Conservation (phyloP, 2,329 filamentous ascomycete genomes). For the Pseudocercospora vitis region DNA sequence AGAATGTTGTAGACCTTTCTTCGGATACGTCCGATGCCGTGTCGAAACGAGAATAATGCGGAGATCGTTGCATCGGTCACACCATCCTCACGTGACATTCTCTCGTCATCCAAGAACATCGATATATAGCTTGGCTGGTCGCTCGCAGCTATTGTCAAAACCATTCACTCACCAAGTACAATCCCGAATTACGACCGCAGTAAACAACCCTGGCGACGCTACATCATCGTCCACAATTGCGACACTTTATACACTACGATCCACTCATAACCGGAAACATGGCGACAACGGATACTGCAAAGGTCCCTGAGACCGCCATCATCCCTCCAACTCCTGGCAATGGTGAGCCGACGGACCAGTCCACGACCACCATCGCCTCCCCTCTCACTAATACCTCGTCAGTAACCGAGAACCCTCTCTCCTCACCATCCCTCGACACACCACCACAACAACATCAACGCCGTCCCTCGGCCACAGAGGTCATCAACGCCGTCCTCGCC, state of each 20-base stretch:
- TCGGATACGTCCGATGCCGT: not conserved
- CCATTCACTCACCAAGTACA: not conserved
- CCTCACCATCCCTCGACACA: not conserved
- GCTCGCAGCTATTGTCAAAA: not conserved
- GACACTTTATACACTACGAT: slow-evolving; percentile 3
- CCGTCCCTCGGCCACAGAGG: not conserved
- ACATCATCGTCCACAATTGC: slow-evolving; percentile 1
- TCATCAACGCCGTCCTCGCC: slow-evolving; percentile 9
- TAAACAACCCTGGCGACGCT: not conserved
- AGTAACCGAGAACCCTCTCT: not conserved
- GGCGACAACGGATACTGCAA: not conserved
- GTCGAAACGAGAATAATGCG: not conserved
- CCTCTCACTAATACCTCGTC: not conserved
- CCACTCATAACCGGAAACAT: not conserved
- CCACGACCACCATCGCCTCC: not conserved
- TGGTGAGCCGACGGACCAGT: not conserved
- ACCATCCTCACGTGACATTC: slow-evolving; percentile 1
- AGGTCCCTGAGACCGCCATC: not conserved
- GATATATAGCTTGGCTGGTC: not conserved
- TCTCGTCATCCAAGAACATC: not conserved
- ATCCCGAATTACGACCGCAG: not conserved
- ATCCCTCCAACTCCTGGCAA: not conserved
- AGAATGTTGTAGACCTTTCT: slow-evolving; percentile 5
- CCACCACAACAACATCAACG: not conserved
- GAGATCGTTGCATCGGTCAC: slow-evolving; percentile 5